Conservation (phyloP, 129 eudicot species). For the Sambucus nigra region DNA sequence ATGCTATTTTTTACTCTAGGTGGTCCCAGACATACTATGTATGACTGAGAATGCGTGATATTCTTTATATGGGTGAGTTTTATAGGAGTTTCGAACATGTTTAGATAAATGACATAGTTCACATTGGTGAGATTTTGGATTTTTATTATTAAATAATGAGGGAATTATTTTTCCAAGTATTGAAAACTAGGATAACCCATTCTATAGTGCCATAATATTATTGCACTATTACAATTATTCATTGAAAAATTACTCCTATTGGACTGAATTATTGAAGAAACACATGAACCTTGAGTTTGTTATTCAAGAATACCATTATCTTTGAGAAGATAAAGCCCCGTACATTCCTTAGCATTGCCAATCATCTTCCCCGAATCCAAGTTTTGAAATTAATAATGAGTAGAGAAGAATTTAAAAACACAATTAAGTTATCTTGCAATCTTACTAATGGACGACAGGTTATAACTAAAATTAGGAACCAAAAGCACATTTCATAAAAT, state of each 20-base stretch:
- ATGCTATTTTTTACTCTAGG: neutral
- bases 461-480: neutral
- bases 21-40: no score
- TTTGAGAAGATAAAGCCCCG: neutral
- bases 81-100: neutral
- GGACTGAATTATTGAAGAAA: neutral
- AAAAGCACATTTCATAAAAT: neutral
- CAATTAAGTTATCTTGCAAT: neutral
- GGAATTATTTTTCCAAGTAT: no score
- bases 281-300: neutral
- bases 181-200: no score
- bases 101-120: no score
- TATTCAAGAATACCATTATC: neutral
- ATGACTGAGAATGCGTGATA: neutral
- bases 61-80: neutral
- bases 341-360: conserved; percentile 6
- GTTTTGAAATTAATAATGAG: neutral
- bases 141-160: no score
- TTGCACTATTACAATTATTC: no score
- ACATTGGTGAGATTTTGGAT: no score
- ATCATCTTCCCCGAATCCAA: conserved; percentile 3
- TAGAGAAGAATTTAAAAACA: neutral
- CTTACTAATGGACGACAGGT: no score
- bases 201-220: neutral
- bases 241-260: no score